phyloP scores from a whole-genome alignment of 2,329 filamentous ascomycete genomes.

The Penicillium sp. region DNA sequence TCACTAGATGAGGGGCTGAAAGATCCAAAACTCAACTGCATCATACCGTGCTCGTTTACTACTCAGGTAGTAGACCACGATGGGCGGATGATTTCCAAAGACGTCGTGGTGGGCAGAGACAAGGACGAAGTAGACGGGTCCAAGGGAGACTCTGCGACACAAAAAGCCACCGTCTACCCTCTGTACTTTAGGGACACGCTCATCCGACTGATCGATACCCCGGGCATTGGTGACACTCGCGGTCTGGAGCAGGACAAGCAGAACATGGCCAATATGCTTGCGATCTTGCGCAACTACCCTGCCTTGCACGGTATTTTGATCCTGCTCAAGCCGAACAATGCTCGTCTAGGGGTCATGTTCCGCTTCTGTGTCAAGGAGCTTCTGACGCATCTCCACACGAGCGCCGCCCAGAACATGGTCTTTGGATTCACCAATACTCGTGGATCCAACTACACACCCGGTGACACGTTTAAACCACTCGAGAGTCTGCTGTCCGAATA shows the following conservation, averaged over 20 bases:
- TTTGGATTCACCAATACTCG: slow-evolving; percentile 14
- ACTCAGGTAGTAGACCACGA: slow-evolving; percentile 9
- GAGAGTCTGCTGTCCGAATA: slow-evolving; percentile 5
- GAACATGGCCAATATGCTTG: slow-evolving; percentile 15
- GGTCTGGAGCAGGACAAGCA: slow-evolving; percentile 13
- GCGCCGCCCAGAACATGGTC: slow-evolving; percentile 16
- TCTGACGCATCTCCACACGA: slow-evolving; percentile 10
- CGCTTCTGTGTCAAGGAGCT: slow-evolving; percentile 14
- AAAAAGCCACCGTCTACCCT: slow-evolving; percentile 9
- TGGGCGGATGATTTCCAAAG: slow-evolving; percentile 5
- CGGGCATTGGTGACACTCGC: slow-evolving; percentile 12
- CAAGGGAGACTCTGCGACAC: slow-evolving; percentile 8
- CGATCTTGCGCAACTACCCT: slow-evolving; percentile 10
- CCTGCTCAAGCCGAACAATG: slow-evolving; percentile 13
- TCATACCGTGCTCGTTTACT: slow-evolving; percentile 15
- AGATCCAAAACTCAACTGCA: slow-evolving; percentile 5
- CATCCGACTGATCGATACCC: slow-evolving; percentile 11
- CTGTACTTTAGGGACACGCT: slow-evolving; percentile 13
- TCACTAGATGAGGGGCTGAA: slow-evolving; percentile 8
- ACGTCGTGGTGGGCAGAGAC: slow-evolving; percentile 6
- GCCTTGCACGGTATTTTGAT: slow-evolving; percentile 14
- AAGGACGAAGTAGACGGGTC: slow-evolving; percentile 12
- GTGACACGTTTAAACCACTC: slow-evolving; percentile 8
- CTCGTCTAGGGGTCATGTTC: slow-evolving; percentile 9
- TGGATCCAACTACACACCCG: slow-evolving; percentile 12